Percentiles rank a stretch among this genome's conserved stretches.
Evolutionary conservation across 208 protist species (phyloP).

Genomic region (Leishmania aethiopica): DNA sequence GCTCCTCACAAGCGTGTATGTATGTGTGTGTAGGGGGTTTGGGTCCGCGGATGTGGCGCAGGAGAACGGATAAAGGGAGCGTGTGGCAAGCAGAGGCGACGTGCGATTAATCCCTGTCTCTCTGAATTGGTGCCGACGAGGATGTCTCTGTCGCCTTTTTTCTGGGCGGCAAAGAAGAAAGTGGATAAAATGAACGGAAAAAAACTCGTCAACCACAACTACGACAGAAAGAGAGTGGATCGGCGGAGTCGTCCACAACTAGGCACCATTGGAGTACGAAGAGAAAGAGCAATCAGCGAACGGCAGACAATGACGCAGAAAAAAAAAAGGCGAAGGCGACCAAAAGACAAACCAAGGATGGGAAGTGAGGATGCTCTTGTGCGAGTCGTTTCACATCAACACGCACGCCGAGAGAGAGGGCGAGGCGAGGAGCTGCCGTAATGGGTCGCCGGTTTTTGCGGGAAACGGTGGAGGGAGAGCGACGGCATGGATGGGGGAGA

Average conservation of each 20-base stretch:
- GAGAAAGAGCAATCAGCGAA: not conserved
- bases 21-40: not conserved
- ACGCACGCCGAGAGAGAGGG: not conserved
- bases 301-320: not conserved
- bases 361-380: not conserved
- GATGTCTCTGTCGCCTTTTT: not conserved
- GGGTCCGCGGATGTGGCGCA: not conserved
- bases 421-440: not conserved
- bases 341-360: not conserved
- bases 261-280: not conserved
- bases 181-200: not conserved
- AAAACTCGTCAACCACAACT: not conserved
- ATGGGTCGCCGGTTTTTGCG: too few species aligned
- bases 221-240: not conserved
- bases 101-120: not conserved
- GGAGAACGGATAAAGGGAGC: not conserved
- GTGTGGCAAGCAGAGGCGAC: not conserved
- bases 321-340: not conserved
- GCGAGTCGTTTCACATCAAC: not conserved
- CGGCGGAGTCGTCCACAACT: not conserved
- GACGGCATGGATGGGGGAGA: not conserved
- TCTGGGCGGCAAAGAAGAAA: not conserved
- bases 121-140: not conserved
- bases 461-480: not conserved
- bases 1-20: not conserved